Evolutionary conservation across 2,329 filamentous ascomycete genomes (phyloP), one percentile per base, ranked within the genome.

Genomic region (Pseudocercospora cruenta): DNA sequence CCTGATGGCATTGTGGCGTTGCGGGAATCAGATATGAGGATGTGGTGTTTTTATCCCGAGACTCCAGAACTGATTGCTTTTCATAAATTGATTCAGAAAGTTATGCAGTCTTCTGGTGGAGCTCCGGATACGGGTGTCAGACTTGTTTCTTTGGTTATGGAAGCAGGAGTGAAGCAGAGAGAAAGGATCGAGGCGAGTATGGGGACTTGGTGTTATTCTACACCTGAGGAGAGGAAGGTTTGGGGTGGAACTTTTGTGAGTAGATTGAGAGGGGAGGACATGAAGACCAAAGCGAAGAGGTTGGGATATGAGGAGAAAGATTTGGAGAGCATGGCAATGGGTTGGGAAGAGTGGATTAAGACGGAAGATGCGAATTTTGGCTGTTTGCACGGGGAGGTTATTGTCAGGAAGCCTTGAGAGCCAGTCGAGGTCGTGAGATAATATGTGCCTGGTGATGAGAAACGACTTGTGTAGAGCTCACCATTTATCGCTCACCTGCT

Each of bases 1-100:
- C 75, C 77, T 5, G 84, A 83, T 3, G 87, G 86, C 2, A 77
- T 88, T 4, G 75, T 89, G 21, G 86, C 84, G 0, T 74, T 76
- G 1, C 76, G 83, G 0, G 84, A 86, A 63, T 59, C 65, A 33
- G 76, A 78, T 60, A 71, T 79, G 31, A 77, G 79, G 1, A 78
- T 77, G 36, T 81, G 78, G 76, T 60, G 39, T 58, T 69, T 68
- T 21, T 79, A 79, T 33, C 81, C 81, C 0, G 75, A 78, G 12
- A 71, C 76, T 9, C 66, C 70, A 0, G 76, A 72, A 1, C 72
- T 82, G 70, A 66, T 70, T 0, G 74, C 77, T 45, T 80, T 78
- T 73, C 73, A 76, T 39, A 71, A 78, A 16, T 47, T 80, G 1
- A 78, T 79, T 59, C 70, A 77, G 49, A 69, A 71, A 1, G 74